Conservation (phyloP, 805 yeast species). For the Yarrowia sp. region DNA sequence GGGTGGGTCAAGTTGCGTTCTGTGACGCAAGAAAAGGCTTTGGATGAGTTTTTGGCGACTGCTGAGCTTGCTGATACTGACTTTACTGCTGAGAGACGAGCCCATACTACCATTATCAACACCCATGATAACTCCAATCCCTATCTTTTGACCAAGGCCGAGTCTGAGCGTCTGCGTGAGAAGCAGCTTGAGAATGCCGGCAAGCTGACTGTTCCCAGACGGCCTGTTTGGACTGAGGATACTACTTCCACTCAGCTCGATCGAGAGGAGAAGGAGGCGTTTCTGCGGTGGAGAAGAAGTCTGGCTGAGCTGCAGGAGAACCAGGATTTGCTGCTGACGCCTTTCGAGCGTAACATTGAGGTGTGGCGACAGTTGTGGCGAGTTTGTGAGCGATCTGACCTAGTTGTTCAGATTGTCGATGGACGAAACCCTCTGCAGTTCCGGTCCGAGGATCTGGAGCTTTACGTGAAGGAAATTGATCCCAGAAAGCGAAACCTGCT, state of each 20-base stretch:
- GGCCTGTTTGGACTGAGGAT: constrained; percentile 78
- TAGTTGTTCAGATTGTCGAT: constrained; percentile 95
- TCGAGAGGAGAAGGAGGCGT: constrained; percentile 82
- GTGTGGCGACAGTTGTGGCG: constrained; percentile 99
- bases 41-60: constrained; percentile 91
- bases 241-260: constrained; percentile 77
- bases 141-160: constrained; percentile 61
- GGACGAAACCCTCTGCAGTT: constrained; percentile 91
- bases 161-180: constrained; percentile 56
- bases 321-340: constrained; percentile 83
- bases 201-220: constrained; percentile 81
- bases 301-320: constrained; percentile 81
- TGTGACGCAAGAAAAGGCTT: constrained; percentile 88
- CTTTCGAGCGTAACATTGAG: constrained; percentile 94
- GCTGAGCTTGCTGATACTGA: constrained; percentile 96
- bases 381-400: constrained; percentile 90
- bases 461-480: constrained; percentile 72
- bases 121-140: constrained; percentile 49
- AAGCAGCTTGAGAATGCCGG: constrained; percentile 53
- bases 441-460: constrained; percentile 83
- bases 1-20: constrained; percentile 88
- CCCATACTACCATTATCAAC: constrained; percentile 78
- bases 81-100: constrained; percentile 85
- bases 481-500: constrained; percentile 74
- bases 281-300: constrained; percentile 90